Conservation (phyloP, 192 early-diverging fungal genomes). For the Lunasporangiospora selenospora region DNA sequence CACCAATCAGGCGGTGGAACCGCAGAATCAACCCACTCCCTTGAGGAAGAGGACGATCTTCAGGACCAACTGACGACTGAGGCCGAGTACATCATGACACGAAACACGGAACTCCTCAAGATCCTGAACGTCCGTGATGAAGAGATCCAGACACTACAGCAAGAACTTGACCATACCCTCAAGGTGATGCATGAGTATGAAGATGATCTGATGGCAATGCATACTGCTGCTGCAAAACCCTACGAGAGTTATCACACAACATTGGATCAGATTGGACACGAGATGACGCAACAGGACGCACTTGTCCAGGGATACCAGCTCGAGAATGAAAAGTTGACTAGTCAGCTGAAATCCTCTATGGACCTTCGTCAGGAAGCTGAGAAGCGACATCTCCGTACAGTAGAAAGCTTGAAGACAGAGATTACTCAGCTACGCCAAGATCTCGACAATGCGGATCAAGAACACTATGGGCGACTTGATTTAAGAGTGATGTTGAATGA, state of each 20-base stretch:
- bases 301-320: conserved; percentile 41
- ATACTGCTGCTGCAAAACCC: conserved; percentile 43
- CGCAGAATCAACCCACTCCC: conserved; percentile 19
- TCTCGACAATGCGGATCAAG: conserved; percentile 27
- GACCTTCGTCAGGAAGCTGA: conserved; percentile 44
- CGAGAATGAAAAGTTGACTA: conserved; percentile 39
- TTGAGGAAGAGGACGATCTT: conserved; percentile 29
- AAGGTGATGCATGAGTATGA: conserved; percentile 48
- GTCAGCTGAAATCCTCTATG: conserved; percentile 38
- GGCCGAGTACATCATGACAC: conserved; percentile 47
- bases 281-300: conserved; percentile 48
- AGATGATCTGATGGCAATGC: conserved; percentile 49
- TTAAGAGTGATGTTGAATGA: conserved; percentile 17
- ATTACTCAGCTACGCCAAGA: conserved; percentile 24
- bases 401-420: conserved; percentile 28
- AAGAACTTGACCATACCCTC: conserved; percentile 43
- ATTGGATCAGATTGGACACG: conserved; percentile 42
- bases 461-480: conserved; percentile 31
- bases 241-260: conserved; percentile 45
- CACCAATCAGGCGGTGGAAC: conserved; percentile 5
- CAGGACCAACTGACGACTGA: conserved; percentile 42
- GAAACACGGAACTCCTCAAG: conserved; percentile 39
- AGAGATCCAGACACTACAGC: conserved; percentile 40
- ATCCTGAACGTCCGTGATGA: conserved; percentile 44
- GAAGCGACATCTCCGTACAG: conserved; percentile 37